Evolutionary conservation across 2,329 filamentous ascomycete genomes (phyloP).

Genomic region (Penicillium olsonii): DNA sequence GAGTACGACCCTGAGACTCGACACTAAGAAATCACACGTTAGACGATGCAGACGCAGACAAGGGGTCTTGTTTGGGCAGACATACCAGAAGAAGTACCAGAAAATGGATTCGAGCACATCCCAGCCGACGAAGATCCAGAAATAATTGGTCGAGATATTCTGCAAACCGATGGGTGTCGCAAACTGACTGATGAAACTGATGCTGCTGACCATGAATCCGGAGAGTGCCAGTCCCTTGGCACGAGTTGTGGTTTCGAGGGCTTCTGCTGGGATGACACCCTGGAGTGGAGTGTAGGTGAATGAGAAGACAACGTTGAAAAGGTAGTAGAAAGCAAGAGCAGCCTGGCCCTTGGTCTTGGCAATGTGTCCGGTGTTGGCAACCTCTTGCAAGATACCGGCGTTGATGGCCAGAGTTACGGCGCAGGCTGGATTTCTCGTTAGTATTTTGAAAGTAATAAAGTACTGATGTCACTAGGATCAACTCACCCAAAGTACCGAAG

Average conservation of each 20-base stretch:
- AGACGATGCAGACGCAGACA: not conserved
- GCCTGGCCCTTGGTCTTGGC: constrained; percentile 43
- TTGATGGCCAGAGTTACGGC: constrained; percentile 48
- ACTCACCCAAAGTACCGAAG: constrained; percentile 42
- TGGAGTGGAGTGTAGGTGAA: constrained; percentile 55
- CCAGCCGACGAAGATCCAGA: constrained; percentile 54
- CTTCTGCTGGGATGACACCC: constrained; percentile 51
- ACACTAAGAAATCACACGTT: constrained; percentile 36
- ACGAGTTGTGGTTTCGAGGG: constrained; percentile 52
- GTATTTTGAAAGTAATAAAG: not conserved
- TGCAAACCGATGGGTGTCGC: constrained; percentile 49
- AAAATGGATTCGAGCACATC: constrained; percentile 45
- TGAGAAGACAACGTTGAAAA: constrained; percentile 54
- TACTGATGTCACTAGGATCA: not conserved
- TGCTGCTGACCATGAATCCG: constrained; percentile 48
- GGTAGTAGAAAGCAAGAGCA: constrained; percentile 51
- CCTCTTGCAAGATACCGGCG: constrained; percentile 47
- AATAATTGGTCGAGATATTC: constrained; percentile 42
- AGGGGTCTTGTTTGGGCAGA: not conserved
- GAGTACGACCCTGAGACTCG: constrained; percentile 53
- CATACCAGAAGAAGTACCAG: constrained; percentile 53
- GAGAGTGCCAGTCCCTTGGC: constrained; percentile 52
- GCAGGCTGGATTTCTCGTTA: constrained; percentile 31
- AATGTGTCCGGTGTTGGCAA: constrained; percentile 33
- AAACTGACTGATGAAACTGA: constrained; percentile 54